These are phyloP conservation scores for Forsythia suspensa DNA, from an alignment of 257 asterid species.

Conservation along the genomic window DNA sequence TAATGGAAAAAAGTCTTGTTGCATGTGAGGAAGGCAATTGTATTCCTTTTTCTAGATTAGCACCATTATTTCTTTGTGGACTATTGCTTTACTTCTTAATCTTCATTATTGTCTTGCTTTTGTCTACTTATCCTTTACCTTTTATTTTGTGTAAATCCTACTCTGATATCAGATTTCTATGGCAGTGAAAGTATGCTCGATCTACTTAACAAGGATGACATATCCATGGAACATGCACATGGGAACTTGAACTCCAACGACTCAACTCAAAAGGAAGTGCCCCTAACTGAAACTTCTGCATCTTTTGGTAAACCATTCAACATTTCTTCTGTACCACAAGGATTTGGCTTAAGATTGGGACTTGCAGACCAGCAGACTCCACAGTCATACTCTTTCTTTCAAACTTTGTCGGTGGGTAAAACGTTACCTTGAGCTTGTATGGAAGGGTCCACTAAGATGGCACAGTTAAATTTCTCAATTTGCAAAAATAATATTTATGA, in stretches of 20 bases:
- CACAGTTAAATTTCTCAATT: neutral
- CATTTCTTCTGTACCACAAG: conserved; percentile 35
- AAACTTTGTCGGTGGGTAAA: conserved; percentile 46
- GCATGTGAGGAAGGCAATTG: neutral
- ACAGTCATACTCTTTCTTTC: conserved; percentile 37
- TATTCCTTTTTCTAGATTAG: neutral
- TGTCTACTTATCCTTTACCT: neutral
- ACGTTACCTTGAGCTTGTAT: conserved; percentile 10
- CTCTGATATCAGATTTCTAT: conserved; percentile 17
- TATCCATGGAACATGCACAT: conserved; percentile 34
- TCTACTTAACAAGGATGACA: conserved; percentile 32
- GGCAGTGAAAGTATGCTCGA: conserved; percentile 40
- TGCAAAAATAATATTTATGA: conserved; percentile 1
- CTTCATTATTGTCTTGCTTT: neutral
- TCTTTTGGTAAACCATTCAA: conserved; percentile 29
- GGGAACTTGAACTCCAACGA: conserved; percentile 26
- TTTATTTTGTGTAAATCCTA: conserved; percentile 2
- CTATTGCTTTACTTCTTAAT: neutral
- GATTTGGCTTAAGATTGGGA: conserved; percentile 35
- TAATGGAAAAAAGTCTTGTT: conserved; percentile 8
- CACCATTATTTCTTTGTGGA: neutral
- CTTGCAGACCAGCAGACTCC: conserved; percentile 39
- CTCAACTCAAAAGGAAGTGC: conserved; percentile 24
- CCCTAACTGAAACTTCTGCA: conserved; percentile 30
- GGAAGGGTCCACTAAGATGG: conserved; percentile 10